Evolutionary conservation across 495 filamentous ascomycete species (phyloP).

Genomic region (Bacidia rubella): DNA sequence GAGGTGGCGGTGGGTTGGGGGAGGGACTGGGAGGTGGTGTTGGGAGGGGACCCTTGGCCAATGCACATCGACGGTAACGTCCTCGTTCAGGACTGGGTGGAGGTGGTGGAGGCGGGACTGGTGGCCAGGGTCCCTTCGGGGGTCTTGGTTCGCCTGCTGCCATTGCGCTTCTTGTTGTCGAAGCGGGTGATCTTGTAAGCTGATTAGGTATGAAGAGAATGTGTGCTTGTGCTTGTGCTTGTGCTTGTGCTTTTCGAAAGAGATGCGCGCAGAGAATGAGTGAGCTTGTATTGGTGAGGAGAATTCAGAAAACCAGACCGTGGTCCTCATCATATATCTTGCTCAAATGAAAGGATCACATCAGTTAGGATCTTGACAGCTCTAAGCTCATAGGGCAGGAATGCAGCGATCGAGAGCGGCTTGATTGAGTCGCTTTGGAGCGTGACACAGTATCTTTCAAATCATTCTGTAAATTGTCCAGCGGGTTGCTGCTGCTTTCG

Average conservation of each 20-base stretch:
- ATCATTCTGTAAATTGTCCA: too few relatives aligned
- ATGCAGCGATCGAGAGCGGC: too few relatives aligned
- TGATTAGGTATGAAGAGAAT: neutral
- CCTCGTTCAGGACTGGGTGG: conserved; percentile 10
- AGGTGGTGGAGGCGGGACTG: conserved; percentile 9
- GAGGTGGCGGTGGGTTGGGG: neutral
- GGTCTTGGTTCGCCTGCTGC: neutral
- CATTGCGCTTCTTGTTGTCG: neutral
- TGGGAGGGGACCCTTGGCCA: neutral
- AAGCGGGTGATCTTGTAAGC: neutral
- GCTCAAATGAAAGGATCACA: neutral
- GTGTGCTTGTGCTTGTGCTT: too few relatives aligned
- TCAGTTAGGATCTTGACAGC: too few relatives aligned
- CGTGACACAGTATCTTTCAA: too few relatives aligned
- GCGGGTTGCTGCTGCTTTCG: conserved; percentile 1
- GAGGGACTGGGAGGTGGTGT: neutral
- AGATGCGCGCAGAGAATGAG: too few relatives aligned
- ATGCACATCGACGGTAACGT: neutral
- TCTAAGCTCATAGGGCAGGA: too few relatives aligned
- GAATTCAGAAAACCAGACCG: neutral
- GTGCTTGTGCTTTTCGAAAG: too few relatives aligned
- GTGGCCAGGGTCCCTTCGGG: conserved; percentile 7
- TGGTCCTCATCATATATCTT: neutral
- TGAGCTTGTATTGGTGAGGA: neutral
- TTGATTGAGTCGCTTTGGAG: too few relatives aligned